A percentile compares a stretch with the other conserved stretches of the same genome.
phyloP scores from a whole-genome alignment of 495 filamentous ascomycete genomes.

The Penicillium crystallinum region DNA sequence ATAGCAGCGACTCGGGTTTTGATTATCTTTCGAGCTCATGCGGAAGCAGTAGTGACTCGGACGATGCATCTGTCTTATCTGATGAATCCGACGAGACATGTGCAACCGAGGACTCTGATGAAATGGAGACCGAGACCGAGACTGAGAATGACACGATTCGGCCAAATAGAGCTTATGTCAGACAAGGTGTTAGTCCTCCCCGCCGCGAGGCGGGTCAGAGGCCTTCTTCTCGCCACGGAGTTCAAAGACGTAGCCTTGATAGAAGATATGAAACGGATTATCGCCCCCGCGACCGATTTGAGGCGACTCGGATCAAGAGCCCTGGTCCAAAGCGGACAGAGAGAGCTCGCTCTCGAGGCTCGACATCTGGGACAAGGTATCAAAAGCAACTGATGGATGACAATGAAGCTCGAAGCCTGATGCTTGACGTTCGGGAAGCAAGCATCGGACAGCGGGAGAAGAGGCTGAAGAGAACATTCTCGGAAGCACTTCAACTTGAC shows the following conservation, averaged over 20 bases:
- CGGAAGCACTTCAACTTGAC: constrained; percentile 15
- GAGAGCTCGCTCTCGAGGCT: background rate
- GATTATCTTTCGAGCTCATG: constrained; percentile 4
- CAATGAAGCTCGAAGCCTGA: constrained; percentile 26
- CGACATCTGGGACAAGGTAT: constrained; percentile 1
- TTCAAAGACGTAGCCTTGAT: constrained; percentile 7
- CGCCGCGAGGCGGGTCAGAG: constrained; percentile 1
- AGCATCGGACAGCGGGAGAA: constrained; percentile 24
- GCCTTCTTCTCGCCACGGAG: constrained; percentile 1
- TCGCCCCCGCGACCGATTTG: background rate
- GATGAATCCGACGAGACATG: constrained; percentile 12
- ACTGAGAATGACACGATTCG: background rate
- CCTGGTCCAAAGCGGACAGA: background rate
- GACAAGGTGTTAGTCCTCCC: constrained; percentile 8
- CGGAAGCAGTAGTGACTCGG: constrained; percentile 3
- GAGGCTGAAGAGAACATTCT: constrained; percentile 22
- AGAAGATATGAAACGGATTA: constrained; percentile 1
- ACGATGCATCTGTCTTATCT: constrained; percentile 9
- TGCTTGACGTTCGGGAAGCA: constrained; percentile 29
- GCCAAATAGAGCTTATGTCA: background rate
- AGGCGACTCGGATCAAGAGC: constrained; percentile 5
- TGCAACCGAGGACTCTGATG: constrained; percentile 6
- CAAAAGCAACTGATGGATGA: constrained; percentile 19
- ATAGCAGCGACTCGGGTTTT: background rate
- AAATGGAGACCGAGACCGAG: constrained; percentile 6